Evolutionary conservation across 345 rosid genomes (phyloP).

Genomic region (Gossypium thurberi): DNA sequence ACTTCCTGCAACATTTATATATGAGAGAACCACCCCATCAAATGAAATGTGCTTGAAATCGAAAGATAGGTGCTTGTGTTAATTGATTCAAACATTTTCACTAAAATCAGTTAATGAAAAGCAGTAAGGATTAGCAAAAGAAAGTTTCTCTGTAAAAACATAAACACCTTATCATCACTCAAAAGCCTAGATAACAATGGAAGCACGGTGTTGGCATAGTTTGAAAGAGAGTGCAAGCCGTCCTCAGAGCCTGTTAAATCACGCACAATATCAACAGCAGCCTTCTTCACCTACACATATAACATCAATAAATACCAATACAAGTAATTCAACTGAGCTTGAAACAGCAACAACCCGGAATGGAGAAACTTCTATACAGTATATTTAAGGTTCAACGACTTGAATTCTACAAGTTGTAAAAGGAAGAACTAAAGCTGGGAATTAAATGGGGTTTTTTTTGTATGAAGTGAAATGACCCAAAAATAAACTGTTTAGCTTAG

Average conservation of each 20-base stretch:
- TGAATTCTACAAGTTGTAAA: background rate
- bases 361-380: background rate
- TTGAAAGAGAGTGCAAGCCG: constrained; percentile 59
- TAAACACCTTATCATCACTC: constrained; percentile 56
- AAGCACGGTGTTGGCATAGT: constrained; percentile 41
- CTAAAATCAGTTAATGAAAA: background rate
- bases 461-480: constrained; percentile 10
- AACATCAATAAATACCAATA: background rate
- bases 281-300: constrained; percentile 62
- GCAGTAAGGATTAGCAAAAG: background rate
- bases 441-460: background rate
- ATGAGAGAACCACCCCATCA: background rate
- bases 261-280: constrained; percentile 72
- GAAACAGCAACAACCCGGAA: background rate
- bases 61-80: background rate
- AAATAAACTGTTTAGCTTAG: background rate
- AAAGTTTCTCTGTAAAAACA: background rate
- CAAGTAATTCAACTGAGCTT: background rate
- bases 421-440: background rate
- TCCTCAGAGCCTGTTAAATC: constrained; percentile 86
- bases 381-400: background rate
- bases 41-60: background rate
- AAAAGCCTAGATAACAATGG: constrained; percentile 56
- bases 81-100: constrained; percentile 4
- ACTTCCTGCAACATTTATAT: constrained; percentile 46